These are phyloP conservation scores for Tetrapisispora phaffii DNA, from an alignment of 805 yeast species.

Conservation along the genomic window DNA sequence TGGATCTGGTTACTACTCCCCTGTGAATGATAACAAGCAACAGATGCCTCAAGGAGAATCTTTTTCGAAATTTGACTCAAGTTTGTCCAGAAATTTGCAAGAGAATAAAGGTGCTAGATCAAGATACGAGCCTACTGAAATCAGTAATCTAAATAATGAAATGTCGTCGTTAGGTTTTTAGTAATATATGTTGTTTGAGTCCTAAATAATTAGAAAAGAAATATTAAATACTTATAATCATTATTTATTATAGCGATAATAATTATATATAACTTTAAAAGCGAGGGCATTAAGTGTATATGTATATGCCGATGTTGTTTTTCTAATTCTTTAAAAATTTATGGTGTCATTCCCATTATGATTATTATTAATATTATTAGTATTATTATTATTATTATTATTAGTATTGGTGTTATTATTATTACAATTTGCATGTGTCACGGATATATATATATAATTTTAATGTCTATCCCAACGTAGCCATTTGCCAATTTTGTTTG, in stretches of 20 bases:
- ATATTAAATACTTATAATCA: too few species aligned
- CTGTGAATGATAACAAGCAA: background rate
- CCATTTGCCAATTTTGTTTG: conserved; percentile 1
- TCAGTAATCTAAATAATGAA: background rate
- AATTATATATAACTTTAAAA: too few species aligned
- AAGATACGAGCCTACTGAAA: background rate
- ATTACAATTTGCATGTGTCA: too few species aligned
- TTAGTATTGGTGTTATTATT: too few species aligned
- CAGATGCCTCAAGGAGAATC: conserved; percentile 6
- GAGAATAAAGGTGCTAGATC: conserved; percentile 4
- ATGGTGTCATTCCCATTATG: too few species aligned
- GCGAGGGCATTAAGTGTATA: too few species aligned
- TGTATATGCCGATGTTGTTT: too few species aligned
- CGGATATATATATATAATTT: background rate
- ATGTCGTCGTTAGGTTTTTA: conserved; percentile 1
- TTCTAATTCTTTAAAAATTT: too few species aligned
- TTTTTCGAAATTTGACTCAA: conserved; percentile 12
- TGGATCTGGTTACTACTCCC: conserved; percentile 7
- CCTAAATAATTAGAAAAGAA: too few species aligned
- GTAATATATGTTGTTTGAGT: background rate
- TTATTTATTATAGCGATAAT: too few species aligned
- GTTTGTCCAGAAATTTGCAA: conserved; percentile 16
- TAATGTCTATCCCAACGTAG: conserved; percentile 3
- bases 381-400: too few species aligned
- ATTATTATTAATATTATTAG: too few species aligned